A percentile compares a stretch with the other conserved stretches of the same genome.
Conservation (phyloP, 73 alveolate genomes). For the Loxodes magnus region DNA sequence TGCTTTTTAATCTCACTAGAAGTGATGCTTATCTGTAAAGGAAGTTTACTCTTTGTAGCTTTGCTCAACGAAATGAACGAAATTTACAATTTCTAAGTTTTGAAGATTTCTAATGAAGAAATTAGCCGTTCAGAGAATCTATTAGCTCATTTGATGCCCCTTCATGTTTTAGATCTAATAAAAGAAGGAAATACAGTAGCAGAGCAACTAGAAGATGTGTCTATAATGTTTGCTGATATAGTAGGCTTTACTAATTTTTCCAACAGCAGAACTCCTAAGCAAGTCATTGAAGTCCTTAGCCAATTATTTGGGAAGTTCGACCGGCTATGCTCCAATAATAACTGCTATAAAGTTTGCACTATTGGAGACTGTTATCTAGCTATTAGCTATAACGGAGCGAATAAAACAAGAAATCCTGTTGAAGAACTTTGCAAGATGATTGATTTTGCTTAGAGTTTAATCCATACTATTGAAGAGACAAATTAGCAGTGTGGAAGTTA, state of each 20-base stretch:
- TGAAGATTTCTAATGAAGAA: conserved; percentile 28
- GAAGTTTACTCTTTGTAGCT: no score
- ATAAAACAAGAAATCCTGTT: conserved; percentile 39
- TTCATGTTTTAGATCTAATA: conserved; percentile 43
- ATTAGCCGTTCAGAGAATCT: conserved; percentile 37
- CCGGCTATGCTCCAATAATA: conserved; percentile 66
- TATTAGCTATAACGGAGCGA: conserved; percentile 51
- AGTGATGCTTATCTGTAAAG: no score
- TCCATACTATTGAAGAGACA: conserved; percentile 28
- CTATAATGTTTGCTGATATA: conserved; percentile 89
- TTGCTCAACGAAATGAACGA: no score
- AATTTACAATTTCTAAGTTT: no score
- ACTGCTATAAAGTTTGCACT: conserved; percentile 66
- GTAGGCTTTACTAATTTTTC: conserved; percentile 71
- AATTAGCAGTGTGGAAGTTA: conserved; percentile 27
- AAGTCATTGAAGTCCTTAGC: conserved; percentile 78
- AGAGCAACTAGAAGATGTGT: conserved; percentile 79
- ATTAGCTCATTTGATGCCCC: conserved; percentile 50
- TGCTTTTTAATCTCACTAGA: no score
- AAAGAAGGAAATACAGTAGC: conserved; percentile 47
- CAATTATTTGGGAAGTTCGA: conserved; percentile 87
- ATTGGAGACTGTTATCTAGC: conserved; percentile 74
- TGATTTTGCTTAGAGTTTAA: conserved; percentile 51
- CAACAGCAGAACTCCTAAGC: conserved; percentile 70
- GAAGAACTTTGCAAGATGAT: conserved; percentile 55